Percentiles rank a stretch among this genome's conserved stretches.
These are phyloP conservation scores for Leishmania turanica DNA, from an alignment of 208 protist genomes.

Conservation along the genomic window DNA sequence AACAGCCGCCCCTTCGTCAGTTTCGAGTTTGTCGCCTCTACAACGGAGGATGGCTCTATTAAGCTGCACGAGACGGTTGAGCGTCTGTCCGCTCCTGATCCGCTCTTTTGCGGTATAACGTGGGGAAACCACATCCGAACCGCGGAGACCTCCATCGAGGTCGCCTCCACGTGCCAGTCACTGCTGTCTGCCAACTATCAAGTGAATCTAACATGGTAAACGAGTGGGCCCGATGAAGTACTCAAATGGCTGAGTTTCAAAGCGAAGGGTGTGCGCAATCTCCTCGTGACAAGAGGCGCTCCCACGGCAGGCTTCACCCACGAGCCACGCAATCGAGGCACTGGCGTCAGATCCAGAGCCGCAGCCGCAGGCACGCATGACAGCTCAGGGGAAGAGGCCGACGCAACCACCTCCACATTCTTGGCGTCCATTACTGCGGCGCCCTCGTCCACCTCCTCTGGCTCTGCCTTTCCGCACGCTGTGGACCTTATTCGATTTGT, in stretches of 20 bases:
- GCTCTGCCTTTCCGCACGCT: constrained; percentile 80
- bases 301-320: background rate
- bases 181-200: constrained; percentile 86
- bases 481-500: constrained; percentile 93
- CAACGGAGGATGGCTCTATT: constrained; percentile 78
- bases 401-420: background rate
- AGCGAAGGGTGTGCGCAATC: constrained; percentile 90
- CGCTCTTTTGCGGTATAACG: constrained; percentile 94
- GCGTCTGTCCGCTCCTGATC: constrained; percentile 77
- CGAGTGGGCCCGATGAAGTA: constrained; percentile 59
- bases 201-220: constrained; percentile 95
- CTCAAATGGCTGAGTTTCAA: constrained; percentile 74
- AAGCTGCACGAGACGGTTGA: constrained; percentile 87
- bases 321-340: background rate
- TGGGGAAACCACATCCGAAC: constrained; percentile 91
- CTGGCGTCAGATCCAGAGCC: background rate
- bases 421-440: background rate
- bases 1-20: constrained; percentile 71
- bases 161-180: constrained; percentile 70
- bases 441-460: background rate
- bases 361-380: background rate
- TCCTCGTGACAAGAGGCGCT: constrained; percentile 48
- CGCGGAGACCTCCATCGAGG: constrained; percentile 78
- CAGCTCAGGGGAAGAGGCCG: background rate
- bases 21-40: constrained; percentile 94